Evolutionary conservation across 768 basidiomycete species (phyloP), one percentile per base, ranked within the genome.

Genomic region (Lentinula aciculospora): DNA sequence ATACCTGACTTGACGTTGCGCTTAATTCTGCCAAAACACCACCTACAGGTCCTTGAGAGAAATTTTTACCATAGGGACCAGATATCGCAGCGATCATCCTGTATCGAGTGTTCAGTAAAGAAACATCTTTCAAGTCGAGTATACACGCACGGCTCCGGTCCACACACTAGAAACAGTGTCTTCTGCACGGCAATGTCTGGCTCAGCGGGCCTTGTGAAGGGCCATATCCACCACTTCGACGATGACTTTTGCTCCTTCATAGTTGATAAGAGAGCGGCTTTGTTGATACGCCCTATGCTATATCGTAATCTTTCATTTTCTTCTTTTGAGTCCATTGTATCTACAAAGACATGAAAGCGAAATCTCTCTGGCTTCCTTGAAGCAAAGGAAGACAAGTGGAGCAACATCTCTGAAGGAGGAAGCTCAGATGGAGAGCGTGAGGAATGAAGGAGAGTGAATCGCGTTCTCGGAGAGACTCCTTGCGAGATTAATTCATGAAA

Each of bases 51-150:
- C 89, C 89, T 68, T 92, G 90, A 13, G 89, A 88, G 64, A 81
- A 79, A 67, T 90, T 88, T 46, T 82, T 80, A 46, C 88, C 89
- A 59, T 81, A 86, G 7, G 89, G 87, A 3, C 92, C 91, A 59
- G 89, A 84, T 42, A 93, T 81, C 10, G 84, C 79, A 48, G 68
- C 72, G 49, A 92, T 77, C 92, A 93, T 92, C 48, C 91, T 93
- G 64, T 9, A 60, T 36, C 23, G 28, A 34, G 42, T 37, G 61
- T 25, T 51, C 58, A 58, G 25, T 54, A 60, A 58, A 53, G 15
- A 32, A 28, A 40, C 17, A 23, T 19, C n/a, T 7, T 29, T n/a
- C 36, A 40, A 31, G 28, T 4, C 32, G 13, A 53, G 21, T 36
- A 34, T 17, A 55, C 57, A 69, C 86, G 65, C 69, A 92, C 92